phyloP scores from a whole-genome alignment of 306 rosid species.

The Glycine tomentella region DNA sequence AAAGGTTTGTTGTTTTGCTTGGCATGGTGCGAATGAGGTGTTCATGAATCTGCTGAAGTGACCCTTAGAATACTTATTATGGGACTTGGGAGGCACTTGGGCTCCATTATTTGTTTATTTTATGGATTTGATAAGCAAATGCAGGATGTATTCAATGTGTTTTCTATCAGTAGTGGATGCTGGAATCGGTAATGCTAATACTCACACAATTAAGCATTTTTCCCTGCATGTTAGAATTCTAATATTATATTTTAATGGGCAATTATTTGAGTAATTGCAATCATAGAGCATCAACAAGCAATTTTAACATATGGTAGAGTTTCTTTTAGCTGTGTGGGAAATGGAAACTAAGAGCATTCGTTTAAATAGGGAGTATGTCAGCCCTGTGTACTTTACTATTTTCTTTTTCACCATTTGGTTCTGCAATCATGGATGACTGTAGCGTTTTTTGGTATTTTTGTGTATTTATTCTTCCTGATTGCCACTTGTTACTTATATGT shows the following conservation, averaged over 20 bases:
- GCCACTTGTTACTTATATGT: background rate
- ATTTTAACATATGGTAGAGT: background rate
- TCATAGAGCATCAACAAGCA: background rate
- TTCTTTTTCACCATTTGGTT: background rate
- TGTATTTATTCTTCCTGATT: constrained; percentile 10
- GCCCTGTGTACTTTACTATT: background rate
- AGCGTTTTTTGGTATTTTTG: background rate
- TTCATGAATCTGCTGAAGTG: constrained; percentile 4
- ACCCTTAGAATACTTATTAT: background rate
- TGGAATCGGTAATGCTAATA: background rate
- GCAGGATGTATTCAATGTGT: background rate
- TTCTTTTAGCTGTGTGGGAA: constrained; percentile 1
- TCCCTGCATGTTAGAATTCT: background rate
- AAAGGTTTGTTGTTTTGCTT: constrained; percentile 65
- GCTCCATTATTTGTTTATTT: constrained; percentile 7
- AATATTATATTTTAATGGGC: background rate
- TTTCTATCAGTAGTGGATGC: background rate
- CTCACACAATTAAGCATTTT: background rate
- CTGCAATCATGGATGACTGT: background rate
- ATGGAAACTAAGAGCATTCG: background rate
- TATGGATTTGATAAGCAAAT: background rate
- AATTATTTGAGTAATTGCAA: constrained; percentile 20
- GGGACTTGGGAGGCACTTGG: background rate
- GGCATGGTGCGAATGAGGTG: constrained; percentile 7
- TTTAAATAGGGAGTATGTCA: background rate